Evolutionary conservation across 1,284 basidiomycete species (phyloP).

Genomic region (Rugosomyces carneus): DNA sequence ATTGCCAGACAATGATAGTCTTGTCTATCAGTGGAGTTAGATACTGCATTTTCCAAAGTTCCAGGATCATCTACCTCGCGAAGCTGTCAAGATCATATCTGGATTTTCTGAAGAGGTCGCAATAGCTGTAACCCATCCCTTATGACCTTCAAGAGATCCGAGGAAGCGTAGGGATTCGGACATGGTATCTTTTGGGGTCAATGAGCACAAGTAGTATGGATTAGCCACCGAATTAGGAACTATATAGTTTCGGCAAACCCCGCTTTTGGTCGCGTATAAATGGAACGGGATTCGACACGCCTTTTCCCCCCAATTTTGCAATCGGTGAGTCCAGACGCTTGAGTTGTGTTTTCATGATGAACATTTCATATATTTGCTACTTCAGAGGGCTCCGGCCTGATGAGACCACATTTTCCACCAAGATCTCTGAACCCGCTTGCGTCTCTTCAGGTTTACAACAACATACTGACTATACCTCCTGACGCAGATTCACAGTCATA

Average conservation of each 20-base stretch:
- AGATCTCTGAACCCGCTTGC: slow-evolving; percentile 39
- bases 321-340: slow-evolving; percentile 11
- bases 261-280: slow-evolving; percentile 8
- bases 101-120: slow-evolving; percentile 96
- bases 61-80: slow-evolving; percentile 66
- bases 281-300: not conserved
- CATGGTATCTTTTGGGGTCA: slow-evolving; percentile 51
- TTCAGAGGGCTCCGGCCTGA: slow-evolving; percentile 42
- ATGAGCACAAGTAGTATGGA: slow-evolving; percentile 33
- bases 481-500: not conserved
- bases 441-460: not conserved
- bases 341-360: slow-evolving; percentile 15
- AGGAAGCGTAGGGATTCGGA: slow-evolving; percentile 87
- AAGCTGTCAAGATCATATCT: slow-evolving; percentile 95
- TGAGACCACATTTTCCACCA: slow-evolving; percentile 52
- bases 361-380: slow-evolving; percentile 38
- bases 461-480: not conserved
- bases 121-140: slow-evolving; percentile 95
- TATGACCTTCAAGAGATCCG: slow-evolving; percentile 91
- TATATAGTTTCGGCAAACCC: slow-evolving; percentile 35
- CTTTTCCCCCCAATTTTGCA: not conserved
- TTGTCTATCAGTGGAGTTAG: slow-evolving; percentile 65
- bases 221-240: slow-evolving; percentile 54
- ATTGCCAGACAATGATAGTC: slow-evolving; percentile 99
- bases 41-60: slow-evolving; percentile 15